A percentile compares a stretch with the other conserved stretches of the same genome.
Conservation (phyloP, 2,329 filamentous ascomycete species). For the Fusarium nurragi region DNA sequence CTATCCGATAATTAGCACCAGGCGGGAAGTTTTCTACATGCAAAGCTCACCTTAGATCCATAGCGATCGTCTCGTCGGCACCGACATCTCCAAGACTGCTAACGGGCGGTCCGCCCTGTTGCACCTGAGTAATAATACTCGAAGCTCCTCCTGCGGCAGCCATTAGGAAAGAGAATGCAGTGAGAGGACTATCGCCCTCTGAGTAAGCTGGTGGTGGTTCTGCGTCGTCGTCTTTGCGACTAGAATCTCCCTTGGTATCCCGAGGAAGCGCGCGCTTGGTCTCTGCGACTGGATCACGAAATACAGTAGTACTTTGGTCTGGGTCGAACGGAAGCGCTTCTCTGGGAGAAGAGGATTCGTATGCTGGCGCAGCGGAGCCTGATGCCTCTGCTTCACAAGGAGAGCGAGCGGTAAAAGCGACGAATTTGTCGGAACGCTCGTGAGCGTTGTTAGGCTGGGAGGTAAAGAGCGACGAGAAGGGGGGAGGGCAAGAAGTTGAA, state of each 20-base stretch:
- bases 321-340: constrained; percentile 52
- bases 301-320: constrained; percentile 51
- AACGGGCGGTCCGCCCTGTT: constrained; percentile 89
- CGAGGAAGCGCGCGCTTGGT: constrained; percentile 86
- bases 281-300: constrained; percentile 69
- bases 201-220: constrained; percentile 97
- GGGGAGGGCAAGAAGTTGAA: constrained; percentile 63
- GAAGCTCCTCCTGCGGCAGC: constrained; percentile 94
- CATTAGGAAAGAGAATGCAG: constrained; percentile 96
- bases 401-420: constrained; percentile 44
- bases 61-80: constrained; percentile 91
- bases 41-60: constrained; percentile 83
- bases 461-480: constrained; percentile 69
- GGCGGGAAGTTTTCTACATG: neutral
- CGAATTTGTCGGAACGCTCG: constrained; percentile 48
- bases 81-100: constrained; percentile 89
- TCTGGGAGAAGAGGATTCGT: constrained; percentile 53
- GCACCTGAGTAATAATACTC: constrained; percentile 99
- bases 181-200: constrained; percentile 91
- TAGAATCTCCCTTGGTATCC: constrained; percentile 80
- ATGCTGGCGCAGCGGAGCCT: constrained; percentile 63
- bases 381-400: constrained; percentile 45
- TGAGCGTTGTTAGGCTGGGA: constrained; percentile 50
- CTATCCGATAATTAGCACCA: constrained; percentile 59
- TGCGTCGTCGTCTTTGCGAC: constrained; percentile 81